These are phyloP conservation scores for Aspergillus hancockii DNA, from an alignment of 495 filamentous ascomycete species.

Conservation along the genomic window DNA sequence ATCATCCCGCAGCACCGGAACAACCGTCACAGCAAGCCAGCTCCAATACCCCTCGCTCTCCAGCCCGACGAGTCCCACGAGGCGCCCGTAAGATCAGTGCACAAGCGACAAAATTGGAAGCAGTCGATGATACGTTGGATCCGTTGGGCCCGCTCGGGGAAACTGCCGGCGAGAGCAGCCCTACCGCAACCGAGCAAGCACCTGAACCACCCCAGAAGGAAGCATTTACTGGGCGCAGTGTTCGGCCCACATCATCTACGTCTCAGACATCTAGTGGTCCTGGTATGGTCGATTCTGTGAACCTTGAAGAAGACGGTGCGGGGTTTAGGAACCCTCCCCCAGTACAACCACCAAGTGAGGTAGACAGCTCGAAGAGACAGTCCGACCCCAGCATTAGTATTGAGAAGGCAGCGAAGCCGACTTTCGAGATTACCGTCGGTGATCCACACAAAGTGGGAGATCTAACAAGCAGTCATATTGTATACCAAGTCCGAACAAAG, in stretches of 20 bases:
- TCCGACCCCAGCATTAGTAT: constrained; percentile 81
- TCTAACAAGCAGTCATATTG: constrained; percentile 93
- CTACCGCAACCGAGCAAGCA: constrained; percentile 60
- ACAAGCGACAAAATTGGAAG: constrained; percentile 81
- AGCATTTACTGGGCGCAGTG: constrained; percentile 59
- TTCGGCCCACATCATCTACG: constrained; percentile 50
- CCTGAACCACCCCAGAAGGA: constrained; percentile 90
- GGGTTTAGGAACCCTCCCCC: constrained; percentile 70
- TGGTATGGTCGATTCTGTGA: constrained; percentile 61
- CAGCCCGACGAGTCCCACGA: constrained; percentile 53
- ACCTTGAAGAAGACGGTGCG: constrained; percentile 62
- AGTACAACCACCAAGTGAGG: constrained; percentile 62
- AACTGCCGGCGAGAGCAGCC: constrained; percentile 47
- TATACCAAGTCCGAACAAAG: constrained; percentile 93
- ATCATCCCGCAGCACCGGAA: constrained; percentile 35
- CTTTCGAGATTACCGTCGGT: constrained; percentile 88
- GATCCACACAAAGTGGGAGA: constrained; percentile 98
- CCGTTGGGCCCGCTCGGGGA: constrained; percentile 85
- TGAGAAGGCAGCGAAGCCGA: constrained; percentile 87
- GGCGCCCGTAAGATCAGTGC: constrained; percentile 74
- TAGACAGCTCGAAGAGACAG: constrained; percentile 51
- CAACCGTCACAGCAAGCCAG: constrained; percentile 36
- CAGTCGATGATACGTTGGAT: constrained; percentile 85
- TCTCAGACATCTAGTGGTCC: constrained; percentile 50
- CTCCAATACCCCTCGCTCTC: constrained; percentile 42